Base-by-base conservation (phyloP, 2,329 filamentous ascomycete species). In the Aphanocladium album region DNA sequence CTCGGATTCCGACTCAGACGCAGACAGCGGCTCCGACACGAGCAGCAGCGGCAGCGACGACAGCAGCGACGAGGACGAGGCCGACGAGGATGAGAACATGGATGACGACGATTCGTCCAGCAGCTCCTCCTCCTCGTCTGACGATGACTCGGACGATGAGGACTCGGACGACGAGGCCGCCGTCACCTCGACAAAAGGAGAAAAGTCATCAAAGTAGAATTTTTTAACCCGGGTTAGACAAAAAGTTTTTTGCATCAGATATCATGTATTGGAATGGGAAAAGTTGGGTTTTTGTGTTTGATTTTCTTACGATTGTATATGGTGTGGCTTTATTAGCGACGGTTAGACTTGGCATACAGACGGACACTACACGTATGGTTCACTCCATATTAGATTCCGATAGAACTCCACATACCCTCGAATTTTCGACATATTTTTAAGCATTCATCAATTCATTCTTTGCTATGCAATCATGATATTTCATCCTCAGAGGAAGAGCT, bases 401-500 rank as follows among this genome's bases (percentile, higher is more conserved):
- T 56, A 49, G 43, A 55, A 45, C n/a, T 50, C 45, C 51, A 56
- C 50, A 53, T 50, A 55, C 58, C 50, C 50, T 50, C 8, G 23
- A 33, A 45, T n/a, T 21, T 57, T 41, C 35, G 25, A 46, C n/a
- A 16, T 50, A 17, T 53, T 41, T 14, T 59, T 39, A 16, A 30
- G 50, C 6, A 16, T 14, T 14, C 11, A 27, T 17, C 43, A 2
- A 46, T n/a, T 16, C 17, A 19, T 23, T 7, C 4, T 19, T 7
- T 14, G 11, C n/a, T 25, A 33, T 25, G 23, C 14, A 35, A n/a
- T 4, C 53, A 30, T 41, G 27, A 17, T n/a, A 46, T 3, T 3
- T 17, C 17, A 43, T 27, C 3, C 27, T 56, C 49, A 79, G 3
- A 66, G 64, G 52, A 78, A 86, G 64, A 93, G 70, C 71, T 76